phyloP scores from a whole-genome alignment of 2,329 filamentous ascomycete species.

The Simplicillium aogashimaense region DNA sequence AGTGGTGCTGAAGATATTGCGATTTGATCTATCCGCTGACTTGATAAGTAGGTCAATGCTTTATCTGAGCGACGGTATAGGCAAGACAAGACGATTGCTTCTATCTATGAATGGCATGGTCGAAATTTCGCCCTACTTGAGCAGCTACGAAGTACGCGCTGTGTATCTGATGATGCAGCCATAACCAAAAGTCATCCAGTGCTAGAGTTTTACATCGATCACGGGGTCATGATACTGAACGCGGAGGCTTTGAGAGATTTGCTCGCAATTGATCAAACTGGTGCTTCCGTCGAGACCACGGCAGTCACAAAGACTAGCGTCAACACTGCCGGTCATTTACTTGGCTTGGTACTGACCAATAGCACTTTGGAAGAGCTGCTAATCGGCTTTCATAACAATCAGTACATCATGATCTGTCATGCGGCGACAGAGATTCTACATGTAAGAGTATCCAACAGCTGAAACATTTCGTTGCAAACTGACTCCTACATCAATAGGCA shows the following conservation, averaged over 20 bases:
- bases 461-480: too few relatives aligned
- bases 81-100: conserved; percentile 7
- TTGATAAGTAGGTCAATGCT: conserved; percentile 4
- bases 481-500: too few relatives aligned
- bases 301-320: too few relatives aligned
- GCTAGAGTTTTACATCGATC: conserved; percentile 14
- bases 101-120: conserved; percentile 11
- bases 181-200: conserved; percentile 6
- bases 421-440: conserved; percentile 13
- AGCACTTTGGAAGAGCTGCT: conserved; percentile 8
- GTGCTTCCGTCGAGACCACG: too few relatives aligned
- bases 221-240: conserved; percentile 15
- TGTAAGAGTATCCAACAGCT: not conserved
- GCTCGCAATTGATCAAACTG: not conserved
- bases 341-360: conserved; percentile 8
- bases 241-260: conserved; percentile 14
- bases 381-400: conserved; percentile 15
- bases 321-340: too few relatives aligned
- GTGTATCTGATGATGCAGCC: too few relatives aligned
- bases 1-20: too few relatives aligned
- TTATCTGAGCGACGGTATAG: too few relatives aligned
- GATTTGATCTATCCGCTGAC: too few relatives aligned
- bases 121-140: conserved; percentile 7
- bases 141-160: too few relatives aligned
- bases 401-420: conserved; percentile 15